Evolutionary conservation across 2,329 filamentous ascomycete genomes (phyloP).

Genomic region (Byssothecium circinans): DNA sequence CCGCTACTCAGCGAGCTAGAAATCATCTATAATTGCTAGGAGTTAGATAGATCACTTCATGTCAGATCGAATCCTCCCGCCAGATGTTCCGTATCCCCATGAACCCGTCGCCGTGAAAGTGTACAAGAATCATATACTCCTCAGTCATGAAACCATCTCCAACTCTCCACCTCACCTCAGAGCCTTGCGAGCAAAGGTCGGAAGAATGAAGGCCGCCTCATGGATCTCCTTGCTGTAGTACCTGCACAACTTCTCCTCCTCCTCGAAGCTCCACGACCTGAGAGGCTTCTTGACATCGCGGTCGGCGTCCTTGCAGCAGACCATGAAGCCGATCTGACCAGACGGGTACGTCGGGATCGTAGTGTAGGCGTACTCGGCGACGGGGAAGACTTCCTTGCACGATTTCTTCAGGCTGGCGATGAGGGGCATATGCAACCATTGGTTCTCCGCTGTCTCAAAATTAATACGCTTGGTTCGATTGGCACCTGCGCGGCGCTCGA

Average conservation of each 20-base stretch:
- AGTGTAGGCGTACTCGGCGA: slow-evolving; percentile 97
- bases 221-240: slow-evolving; percentile 99
- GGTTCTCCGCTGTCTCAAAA: slow-evolving; percentile 79
- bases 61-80: too few relatives aligned
- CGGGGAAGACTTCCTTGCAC: slow-evolving; percentile 95
- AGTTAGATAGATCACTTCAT: too few relatives aligned
- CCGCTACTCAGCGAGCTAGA: too few relatives aligned
- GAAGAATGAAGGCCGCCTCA: slow-evolving; percentile 89
- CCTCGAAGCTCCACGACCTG: slow-evolving; percentile 77
- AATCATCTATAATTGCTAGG: too few relatives aligned
- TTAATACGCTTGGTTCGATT: slow-evolving; percentile 22
- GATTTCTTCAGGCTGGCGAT: slow-evolving; percentile 96
- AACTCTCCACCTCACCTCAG: slow-evolving; percentile 49
- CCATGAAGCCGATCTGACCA: slow-evolving; percentile 99
- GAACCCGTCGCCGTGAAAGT: slow-evolving; percentile 33
- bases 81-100: too few relatives aligned
- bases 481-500: slow-evolving; percentile 20
- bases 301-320: slow-evolving; percentile 92
- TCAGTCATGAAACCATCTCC: background rate
- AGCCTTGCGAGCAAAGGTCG: slow-evolving; percentile 85
- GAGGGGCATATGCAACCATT: slow-evolving; percentile 95
- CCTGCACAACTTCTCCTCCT: slow-evolving; percentile 88
- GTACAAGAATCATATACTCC: background rate
- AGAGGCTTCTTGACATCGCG: slow-evolving; percentile 84
- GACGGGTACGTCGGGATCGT: slow-evolving; percentile 99